A percentile compares a stretch with the other conserved stretches of the same genome.
phyloP scores from a whole-genome alignment of 495 filamentous ascomycete genomes.

The Aspergillus panamensis region DNA sequence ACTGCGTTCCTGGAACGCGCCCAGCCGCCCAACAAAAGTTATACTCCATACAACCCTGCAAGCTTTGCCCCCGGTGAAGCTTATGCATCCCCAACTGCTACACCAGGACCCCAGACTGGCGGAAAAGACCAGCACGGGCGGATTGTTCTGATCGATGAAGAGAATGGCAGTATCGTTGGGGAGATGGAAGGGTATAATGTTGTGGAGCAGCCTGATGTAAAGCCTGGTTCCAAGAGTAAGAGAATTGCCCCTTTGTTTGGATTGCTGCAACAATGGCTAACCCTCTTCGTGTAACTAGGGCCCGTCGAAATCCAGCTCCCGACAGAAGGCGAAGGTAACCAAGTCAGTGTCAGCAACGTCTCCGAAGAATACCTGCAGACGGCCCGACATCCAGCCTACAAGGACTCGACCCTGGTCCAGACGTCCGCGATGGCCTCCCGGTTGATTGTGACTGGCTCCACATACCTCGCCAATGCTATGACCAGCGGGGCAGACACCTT shows the following conservation, averaged over 20 bases:
- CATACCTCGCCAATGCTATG: conserved; percentile 71
- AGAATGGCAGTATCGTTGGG: conserved; percentile 91
- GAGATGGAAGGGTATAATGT: conserved; percentile 84
- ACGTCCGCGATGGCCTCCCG: conserved; percentile 88
- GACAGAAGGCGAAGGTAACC: conserved; percentile 62
- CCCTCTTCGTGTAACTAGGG: conserved; percentile 46
- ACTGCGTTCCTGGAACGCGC: conserved; percentile 87
- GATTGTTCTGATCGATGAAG: conserved; percentile 93
- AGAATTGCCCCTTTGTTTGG: neutral
- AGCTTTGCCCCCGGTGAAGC: conserved; percentile 75
- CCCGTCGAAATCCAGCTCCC: conserved; percentile 90
- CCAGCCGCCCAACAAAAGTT: conserved; percentile 51
- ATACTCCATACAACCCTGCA: conserved; percentile 69
- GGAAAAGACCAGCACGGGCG: conserved; percentile 19
- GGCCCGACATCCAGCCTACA: conserved; percentile 84
- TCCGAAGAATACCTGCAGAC: conserved; percentile 76
- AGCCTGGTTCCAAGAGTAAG: conserved; percentile 83
- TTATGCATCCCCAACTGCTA: conserved; percentile 49
- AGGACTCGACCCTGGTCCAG: conserved; percentile 79
- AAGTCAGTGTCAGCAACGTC: conserved; percentile 70
- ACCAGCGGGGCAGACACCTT: conserved; percentile 74
- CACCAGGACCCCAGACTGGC: neutral
- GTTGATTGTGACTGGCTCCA: conserved; percentile 83
- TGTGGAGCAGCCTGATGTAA: conserved; percentile 67
- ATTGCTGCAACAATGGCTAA: conserved; percentile 11